phyloP scores from a whole-genome alignment of 2,329 filamentous ascomycete species.

The Eutypa lata region DNA sequence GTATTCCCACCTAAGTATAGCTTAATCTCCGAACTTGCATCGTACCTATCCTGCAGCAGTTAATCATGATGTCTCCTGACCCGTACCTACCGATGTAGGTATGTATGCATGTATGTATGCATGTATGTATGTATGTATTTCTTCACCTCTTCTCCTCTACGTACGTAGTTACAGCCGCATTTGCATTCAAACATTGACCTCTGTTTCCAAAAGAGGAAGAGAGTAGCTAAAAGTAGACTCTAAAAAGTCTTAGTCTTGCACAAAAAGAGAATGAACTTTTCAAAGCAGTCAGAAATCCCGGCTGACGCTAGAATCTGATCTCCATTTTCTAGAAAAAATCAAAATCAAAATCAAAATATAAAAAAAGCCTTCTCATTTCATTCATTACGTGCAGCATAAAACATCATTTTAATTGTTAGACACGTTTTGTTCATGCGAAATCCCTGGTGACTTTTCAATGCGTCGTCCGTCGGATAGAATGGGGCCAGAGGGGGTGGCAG shows the following conservation, averaged over 20 bases:
- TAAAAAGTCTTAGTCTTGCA: too few species aligned
- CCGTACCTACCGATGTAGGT: background rate
- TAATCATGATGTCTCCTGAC: background rate
- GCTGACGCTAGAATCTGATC: background rate
- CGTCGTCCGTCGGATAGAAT: background rate
- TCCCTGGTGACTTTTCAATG: conserved; percentile 18
- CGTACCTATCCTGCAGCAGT: background rate
- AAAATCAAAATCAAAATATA: too few species aligned
- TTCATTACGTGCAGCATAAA: conserved; percentile 39
- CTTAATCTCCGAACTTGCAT: background rate
- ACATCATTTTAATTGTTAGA: conserved; percentile 47
- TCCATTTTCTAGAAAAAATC: conserved; percentile 13
- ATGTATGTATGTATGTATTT: too few species aligned
- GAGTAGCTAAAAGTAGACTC: too few species aligned
- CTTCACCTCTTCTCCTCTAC: too few species aligned
- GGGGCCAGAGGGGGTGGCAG: background rate
- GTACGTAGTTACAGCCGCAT: too few species aligned
- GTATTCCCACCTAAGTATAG: background rate
- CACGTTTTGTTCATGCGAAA: conserved; percentile 43
- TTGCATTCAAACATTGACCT: too few species aligned
- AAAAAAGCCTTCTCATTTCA: background rate
- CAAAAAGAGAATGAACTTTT: too few species aligned
- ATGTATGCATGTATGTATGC: too few species aligned
- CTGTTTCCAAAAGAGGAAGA: too few species aligned
- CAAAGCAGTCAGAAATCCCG: too few species aligned